Conservation (phyloP, 805 yeast species). For the Starmera dryadoides region DNA sequence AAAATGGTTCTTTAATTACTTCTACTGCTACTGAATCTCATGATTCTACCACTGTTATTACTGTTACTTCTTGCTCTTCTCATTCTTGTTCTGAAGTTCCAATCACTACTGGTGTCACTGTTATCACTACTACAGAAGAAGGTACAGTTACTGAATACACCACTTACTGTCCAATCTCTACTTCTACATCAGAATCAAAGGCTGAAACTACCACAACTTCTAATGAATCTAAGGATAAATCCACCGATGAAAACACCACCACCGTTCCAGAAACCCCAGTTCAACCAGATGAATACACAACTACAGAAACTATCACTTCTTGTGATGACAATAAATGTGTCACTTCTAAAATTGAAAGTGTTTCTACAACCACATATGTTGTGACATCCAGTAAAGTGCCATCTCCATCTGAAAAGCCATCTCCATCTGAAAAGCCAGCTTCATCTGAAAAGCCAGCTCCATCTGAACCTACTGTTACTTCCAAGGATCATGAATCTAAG, state of each 20-base stretch:
- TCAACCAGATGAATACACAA: too few species aligned
- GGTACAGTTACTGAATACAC: slow-evolving; percentile 14
- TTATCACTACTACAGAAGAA: slow-evolving; percentile 23
- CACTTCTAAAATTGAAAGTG: too few species aligned
- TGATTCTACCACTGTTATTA: slow-evolving; percentile 21
- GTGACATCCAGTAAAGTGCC: too few species aligned
- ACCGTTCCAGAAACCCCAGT: too few species aligned
- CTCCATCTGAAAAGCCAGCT: too few species aligned
- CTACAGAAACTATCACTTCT: too few species aligned
- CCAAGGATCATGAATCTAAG: neutral
- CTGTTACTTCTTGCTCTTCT: slow-evolving; percentile 16
- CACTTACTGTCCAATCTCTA: slow-evolving; percentile 10
- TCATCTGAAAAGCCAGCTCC: neutral
- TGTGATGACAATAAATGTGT: too few species aligned
- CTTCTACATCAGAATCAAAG: slow-evolving; percentile 2
- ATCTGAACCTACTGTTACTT: neutral
- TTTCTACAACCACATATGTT: too few species aligned
- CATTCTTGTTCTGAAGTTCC: slow-evolving; percentile 5
- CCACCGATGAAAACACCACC: neutral
- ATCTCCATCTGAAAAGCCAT: too few species aligned
- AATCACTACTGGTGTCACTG: slow-evolving; percentile 20
- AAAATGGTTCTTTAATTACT: slow-evolving; percentile 10
- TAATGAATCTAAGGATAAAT: slow-evolving; percentile 4
- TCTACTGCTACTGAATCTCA: slow-evolving; percentile 14
- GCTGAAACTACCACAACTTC: slow-evolving; percentile 15